Evolutionary conservation across 495 filamentous ascomycete species (phyloP).

Genomic region (Massariosphaeria phaeospora): DNA sequence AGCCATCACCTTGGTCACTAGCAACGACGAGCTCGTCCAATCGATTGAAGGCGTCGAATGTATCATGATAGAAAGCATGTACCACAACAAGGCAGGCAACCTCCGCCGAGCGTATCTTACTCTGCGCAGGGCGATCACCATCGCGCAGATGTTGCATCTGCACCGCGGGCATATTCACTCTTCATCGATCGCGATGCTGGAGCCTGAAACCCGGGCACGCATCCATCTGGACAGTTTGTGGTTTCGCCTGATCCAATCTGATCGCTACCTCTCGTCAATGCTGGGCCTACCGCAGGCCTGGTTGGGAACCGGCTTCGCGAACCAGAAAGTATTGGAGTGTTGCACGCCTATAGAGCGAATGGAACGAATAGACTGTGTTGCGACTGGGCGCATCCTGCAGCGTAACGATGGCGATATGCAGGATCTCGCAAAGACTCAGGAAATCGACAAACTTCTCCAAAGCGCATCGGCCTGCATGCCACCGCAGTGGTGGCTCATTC

Average conservation of each 20-base stretch:
- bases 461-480: constrained; percentile 37
- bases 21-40: constrained; percentile 45
- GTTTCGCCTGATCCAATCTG: constrained; percentile 37
- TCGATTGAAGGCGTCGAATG: constrained; percentile 49
- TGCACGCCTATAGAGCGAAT: constrained; percentile 31
- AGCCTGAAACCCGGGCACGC: constrained; percentile 2
- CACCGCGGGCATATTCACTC: constrained; percentile 34
- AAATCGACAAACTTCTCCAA: constrained; percentile 38
- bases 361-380: constrained; percentile 36
- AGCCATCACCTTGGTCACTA: constrained; percentile 44
- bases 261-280: constrained; percentile 24
- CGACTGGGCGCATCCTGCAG: constrained; percentile 37
- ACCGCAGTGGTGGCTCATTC: constrained; percentile 39
- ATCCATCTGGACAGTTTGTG: constrained; percentile 30
- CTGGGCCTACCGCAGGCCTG: constrained; percentile 29
- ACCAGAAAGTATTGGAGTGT: constrained; percentile 15
- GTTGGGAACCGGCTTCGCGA: constrained; percentile 4
- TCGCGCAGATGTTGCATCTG: constrained; percentile 47
- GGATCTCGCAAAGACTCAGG: constrained; percentile 28
- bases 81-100: constrained; percentile 47
- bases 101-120: constrained; percentile 45
- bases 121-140: constrained; percentile 43
- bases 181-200: constrained; percentile 8
- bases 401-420: constrained; percentile 31
- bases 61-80: constrained; percentile 47